These are phyloP conservation scores for Pseudopyricularia cyperi DNA, from an alignment of 2,329 filamentous ascomycete genomes.

Conservation along the genomic window DNA sequence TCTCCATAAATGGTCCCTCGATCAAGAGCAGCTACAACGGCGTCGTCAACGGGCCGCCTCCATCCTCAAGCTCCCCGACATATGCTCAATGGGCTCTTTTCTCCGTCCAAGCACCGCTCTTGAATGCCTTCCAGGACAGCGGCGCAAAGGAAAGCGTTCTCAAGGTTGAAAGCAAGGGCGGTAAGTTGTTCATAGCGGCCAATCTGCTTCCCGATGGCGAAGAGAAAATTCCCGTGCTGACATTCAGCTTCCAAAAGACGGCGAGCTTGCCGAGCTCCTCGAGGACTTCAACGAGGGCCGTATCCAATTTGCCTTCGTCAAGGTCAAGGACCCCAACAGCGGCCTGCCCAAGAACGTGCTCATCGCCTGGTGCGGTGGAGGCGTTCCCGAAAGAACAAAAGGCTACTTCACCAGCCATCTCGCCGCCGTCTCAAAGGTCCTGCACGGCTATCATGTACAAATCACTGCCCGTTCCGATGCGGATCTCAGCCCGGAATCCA, in stretches of 20 bases:
- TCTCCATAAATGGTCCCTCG: slow-evolving; percentile 66
- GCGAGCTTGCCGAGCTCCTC: slow-evolving; percentile 76
- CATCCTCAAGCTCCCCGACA: slow-evolving; percentile 56
- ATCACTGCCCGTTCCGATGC: slow-evolving; percentile 86
- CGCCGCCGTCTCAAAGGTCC: slow-evolving; percentile 75
- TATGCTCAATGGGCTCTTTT: slow-evolving; percentile 90
- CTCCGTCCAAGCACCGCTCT: slow-evolving; percentile 75
- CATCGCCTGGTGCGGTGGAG: slow-evolving; percentile 94
- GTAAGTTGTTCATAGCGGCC: slow-evolving; percentile 25
- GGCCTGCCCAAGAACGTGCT: slow-evolving; percentile 80
- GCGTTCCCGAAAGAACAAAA: slow-evolving; percentile 95
- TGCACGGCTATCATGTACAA: slow-evolving; percentile 96
- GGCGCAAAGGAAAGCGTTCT: slow-evolving; percentile 84
- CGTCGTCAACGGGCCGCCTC: slow-evolving; percentile 38
- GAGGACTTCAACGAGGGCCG: slow-evolving; percentile 96
- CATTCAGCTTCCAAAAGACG: slow-evolving; percentile 44
- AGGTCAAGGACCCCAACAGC: slow-evolving; percentile 91
- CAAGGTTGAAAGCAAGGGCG: slow-evolving; percentile 86
- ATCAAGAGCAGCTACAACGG: slow-evolving; percentile 70
- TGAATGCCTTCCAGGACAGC: slow-evolving; percentile 84
- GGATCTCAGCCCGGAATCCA: slow-evolving; percentile 75
- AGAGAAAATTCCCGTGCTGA: not conserved
- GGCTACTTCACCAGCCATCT: slow-evolving; percentile 97
- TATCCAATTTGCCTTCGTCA: slow-evolving; percentile 93
- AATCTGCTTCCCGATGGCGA: not conserved